Conservation (phyloP, 164 flowering plant genomes). For the Sextonia rubra region DNA sequence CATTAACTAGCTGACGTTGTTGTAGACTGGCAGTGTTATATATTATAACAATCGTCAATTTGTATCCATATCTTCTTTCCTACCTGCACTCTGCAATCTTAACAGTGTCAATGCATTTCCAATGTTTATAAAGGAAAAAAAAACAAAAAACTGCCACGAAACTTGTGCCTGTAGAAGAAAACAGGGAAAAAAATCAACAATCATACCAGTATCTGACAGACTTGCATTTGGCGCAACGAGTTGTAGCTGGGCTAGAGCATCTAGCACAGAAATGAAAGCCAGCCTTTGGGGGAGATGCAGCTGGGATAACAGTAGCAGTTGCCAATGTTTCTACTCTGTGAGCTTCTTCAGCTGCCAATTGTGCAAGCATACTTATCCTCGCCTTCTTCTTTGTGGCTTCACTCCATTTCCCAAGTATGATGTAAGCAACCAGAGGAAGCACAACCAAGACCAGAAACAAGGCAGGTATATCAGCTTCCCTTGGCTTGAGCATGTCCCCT, state of each 20-base stretch:
- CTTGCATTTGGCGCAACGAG: constrained; percentile 90
- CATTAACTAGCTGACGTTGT: no score
- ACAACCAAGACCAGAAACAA: constrained; percentile 68
- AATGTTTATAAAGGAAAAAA: neutral
- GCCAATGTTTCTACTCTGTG: constrained; percentile 41
- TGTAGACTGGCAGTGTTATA: no score
- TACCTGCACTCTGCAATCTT: neutral
- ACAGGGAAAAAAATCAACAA: neutral
- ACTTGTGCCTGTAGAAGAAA: neutral
- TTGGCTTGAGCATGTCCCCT: constrained; percentile 88
- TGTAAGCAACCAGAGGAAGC: constrained; percentile 68
- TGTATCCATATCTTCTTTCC: no score
- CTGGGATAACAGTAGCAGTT: constrained; percentile 37
- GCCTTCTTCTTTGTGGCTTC: constrained; percentile 61
- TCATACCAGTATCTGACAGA: constrained; percentile 78
- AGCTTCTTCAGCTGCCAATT: constrained; percentile 69
- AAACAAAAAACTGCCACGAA: neutral
- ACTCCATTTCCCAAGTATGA: constrained; percentile 85
- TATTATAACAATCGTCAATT: no score
- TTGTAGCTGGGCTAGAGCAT: constrained; percentile 71
- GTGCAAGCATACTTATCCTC: constrained; percentile 62
- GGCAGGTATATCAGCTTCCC: constrained; percentile 75
- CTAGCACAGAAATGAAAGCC: constrained; percentile 60
- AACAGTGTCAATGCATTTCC: neutral
- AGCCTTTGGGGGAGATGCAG: constrained; percentile 23